A percentile compares a stretch with the other conserved stretches of the same genome.
phyloP scores from a whole-genome alignment of 176 grass and related monocot species.

The Melocanna baccifera region DNA sequence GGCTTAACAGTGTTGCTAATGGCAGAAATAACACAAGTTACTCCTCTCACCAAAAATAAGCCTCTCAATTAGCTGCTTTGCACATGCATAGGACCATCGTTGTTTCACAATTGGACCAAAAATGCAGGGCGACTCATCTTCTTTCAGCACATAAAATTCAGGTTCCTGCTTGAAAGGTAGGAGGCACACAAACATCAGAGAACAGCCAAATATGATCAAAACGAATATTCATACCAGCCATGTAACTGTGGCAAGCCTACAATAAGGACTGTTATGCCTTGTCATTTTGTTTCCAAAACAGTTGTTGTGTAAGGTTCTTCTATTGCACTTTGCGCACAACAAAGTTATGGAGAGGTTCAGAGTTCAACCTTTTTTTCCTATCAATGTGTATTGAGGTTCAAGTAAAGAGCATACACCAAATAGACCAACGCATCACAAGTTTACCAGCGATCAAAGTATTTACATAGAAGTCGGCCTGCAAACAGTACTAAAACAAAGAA shows the following conservation, averaged over 20 bases:
- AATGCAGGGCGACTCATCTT: conserved; percentile 93
- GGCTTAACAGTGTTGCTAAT: not conserved
- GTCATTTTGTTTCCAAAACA: not conserved
- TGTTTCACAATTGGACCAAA: conserved; percentile 93
- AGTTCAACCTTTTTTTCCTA: not conserved
- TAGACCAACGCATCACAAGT: not conserved
- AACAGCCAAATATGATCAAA: not conserved
- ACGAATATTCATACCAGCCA: not conserved
- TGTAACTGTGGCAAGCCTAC: not conserved
- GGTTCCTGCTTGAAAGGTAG: conserved; percentile 55
- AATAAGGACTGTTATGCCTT: not conserved
- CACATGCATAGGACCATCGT: conserved; percentile 90
- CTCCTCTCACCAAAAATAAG: conserved; percentile 71
- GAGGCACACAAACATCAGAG: conserved; percentile 22
- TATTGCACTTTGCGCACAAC: not conserved
- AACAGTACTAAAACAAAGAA: not conserved
- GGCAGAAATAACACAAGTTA: not conserved
- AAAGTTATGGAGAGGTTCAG: not conserved
- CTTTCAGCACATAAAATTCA: conserved; percentile 86
- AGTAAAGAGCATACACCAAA: not conserved
- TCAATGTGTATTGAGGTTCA: not conserved
- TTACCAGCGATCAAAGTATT: not conserved
- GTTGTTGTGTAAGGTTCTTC: not conserved
- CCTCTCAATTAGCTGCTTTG: conserved; percentile 96
- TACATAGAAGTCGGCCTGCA: not conserved